Evolutionary conservation across 495 filamentous ascomycete species (phyloP).

Genomic region (Penicillium samsonianum): DNA sequence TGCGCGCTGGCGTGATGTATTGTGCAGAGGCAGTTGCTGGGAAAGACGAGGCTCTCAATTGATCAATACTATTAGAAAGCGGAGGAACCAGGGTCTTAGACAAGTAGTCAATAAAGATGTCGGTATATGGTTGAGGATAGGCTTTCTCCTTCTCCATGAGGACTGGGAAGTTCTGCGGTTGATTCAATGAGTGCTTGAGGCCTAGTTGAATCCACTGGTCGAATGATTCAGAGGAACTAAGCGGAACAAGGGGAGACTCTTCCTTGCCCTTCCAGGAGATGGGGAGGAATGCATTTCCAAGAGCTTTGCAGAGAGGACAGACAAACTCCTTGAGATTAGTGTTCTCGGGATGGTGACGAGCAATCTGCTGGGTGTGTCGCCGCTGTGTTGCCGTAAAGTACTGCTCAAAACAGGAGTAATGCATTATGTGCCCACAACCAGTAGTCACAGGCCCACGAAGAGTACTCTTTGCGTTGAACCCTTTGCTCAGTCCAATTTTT

Average conservation of each 20-base stretch:
- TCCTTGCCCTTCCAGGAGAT: conserved; percentile 95
- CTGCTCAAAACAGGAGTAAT: conserved; percentile 90
- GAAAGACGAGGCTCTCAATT: conserved; percentile 39
- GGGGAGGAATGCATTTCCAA: conserved; percentile 93
- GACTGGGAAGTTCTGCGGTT: conserved; percentile 38
- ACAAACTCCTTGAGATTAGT: conserved; percentile 81
- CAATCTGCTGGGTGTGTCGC: conserved; percentile 87
- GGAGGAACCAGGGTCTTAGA: conserved; percentile 59
- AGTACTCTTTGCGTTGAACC: conserved; percentile 70
- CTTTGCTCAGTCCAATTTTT: conserved; percentile 82
- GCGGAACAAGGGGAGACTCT: conserved; percentile 69
- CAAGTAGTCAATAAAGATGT: conserved; percentile 65
- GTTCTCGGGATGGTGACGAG: conserved; percentile 85
- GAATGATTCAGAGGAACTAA: conserved; percentile 61
- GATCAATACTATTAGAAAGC: conserved; percentile 59
- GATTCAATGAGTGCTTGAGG: conserved; percentile 34
- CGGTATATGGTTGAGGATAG: conserved; percentile 47
- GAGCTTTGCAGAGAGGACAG: conserved; percentile 96
- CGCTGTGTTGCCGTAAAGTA: conserved; percentile 80
- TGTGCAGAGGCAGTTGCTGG: conserved; percentile 30
- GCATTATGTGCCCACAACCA: conserved; percentile 98
- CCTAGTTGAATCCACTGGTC: conserved; percentile 52
- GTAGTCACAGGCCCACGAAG: conserved; percentile 80
- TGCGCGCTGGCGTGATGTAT: conserved; percentile 31
- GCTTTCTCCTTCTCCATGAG: conserved; percentile 46